A percentile compares a stretch with the other conserved stretches of the same genome.
phyloP scores from a whole-genome alignment of 257 asterid species.

The Lycium ferocissimum region DNA sequence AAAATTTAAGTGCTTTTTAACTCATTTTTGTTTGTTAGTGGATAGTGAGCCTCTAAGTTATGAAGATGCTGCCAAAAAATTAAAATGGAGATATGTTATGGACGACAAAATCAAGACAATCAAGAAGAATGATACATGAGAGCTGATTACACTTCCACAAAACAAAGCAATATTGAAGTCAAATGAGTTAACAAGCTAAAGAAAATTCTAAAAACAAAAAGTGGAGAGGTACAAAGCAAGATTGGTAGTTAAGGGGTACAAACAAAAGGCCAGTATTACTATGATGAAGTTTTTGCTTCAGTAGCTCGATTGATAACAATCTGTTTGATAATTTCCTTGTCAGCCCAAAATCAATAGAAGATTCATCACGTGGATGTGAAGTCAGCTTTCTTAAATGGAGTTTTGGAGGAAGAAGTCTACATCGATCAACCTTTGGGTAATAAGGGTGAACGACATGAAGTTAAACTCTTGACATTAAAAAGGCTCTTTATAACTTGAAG shows the following conservation, averaged over 20 bases:
- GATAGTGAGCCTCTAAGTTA: neutral
- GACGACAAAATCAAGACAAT: neutral
- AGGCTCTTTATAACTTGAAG: no score
- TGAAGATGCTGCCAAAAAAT: neutral
- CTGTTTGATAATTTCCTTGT: neutral
- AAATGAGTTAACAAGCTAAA: neutral
- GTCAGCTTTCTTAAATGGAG: neutral
- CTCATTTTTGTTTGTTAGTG: neutral
- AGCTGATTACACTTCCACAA: neutral
- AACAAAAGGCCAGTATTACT: neutral
- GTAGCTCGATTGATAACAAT: neutral
- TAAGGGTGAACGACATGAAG: no score
- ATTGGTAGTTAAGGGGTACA: neutral
- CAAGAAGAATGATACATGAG: neutral
- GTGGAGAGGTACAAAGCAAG: neutral
- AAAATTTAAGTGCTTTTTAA: neutral
- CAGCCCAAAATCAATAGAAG: neutral
- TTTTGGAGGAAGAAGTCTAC: no score
- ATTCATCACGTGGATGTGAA: neutral
- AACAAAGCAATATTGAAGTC: neutral
- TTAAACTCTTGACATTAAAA: no score
- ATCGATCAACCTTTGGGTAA: no score
- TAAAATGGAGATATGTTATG: constrained; percentile 19
- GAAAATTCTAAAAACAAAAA: neutral
- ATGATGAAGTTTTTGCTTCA: neutral